Evolutionary conservation across 805 yeast genomes (phyloP).

Genomic region (Nakazawaea laoshanensis): DNA sequence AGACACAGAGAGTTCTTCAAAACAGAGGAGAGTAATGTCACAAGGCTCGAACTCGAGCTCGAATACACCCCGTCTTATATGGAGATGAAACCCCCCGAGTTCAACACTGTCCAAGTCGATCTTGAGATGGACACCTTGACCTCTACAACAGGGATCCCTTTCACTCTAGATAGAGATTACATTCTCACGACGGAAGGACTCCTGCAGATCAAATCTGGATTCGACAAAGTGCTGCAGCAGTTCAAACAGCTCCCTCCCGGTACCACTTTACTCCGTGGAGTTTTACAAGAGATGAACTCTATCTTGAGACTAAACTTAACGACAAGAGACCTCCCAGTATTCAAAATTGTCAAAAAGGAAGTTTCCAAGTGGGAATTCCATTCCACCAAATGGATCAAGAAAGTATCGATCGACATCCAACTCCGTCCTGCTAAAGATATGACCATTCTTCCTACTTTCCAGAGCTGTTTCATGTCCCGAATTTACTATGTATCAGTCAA

Average conservation of each 20-base stretch:
- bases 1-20: conserved; percentile 4
- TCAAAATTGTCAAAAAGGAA: conserved; percentile 4
- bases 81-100: conserved; percentile 11
- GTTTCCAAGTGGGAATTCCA: conserved; percentile 1
- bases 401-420: conserved; percentile 31
- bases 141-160: conserved; percentile 23
- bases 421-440: conserved; percentile 32
- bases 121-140: conserved; percentile 11
- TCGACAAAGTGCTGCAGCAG: not conserved
- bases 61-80: conserved; percentile 3
- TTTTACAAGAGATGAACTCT: conserved; percentile 22
- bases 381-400: conserved; percentile 1
- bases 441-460: conserved; percentile 54
- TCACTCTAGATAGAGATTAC: conserved; percentile 26
- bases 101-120: conserved; percentile 2
- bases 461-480: conserved; percentile 54
- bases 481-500: conserved; percentile 25
- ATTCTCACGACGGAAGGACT: conserved; percentile 18
- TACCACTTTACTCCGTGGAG: conserved; percentile 13
- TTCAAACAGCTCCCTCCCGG: conserved; percentile 15
- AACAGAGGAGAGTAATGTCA: conserved; percentile 8
- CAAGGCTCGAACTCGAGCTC: conserved; percentile 7
- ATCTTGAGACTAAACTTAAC: conserved; percentile 12
- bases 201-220: conserved; percentile 12
- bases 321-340: conserved; percentile 10